Base-by-base conservation (phyloP, 257 asterid species). In the Ophiorrhiza pumila region DNA sequence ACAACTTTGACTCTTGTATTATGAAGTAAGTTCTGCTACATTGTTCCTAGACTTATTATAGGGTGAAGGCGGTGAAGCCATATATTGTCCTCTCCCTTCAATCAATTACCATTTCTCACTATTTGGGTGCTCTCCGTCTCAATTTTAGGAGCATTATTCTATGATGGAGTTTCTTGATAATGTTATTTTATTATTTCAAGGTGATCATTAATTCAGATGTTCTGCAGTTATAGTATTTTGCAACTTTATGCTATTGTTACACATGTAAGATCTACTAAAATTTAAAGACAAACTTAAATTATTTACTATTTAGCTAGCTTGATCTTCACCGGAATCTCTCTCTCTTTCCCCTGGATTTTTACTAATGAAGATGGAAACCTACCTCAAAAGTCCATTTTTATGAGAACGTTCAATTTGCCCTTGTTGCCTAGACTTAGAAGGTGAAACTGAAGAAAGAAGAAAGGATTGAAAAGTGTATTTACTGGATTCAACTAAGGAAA, bases 211-310 rank as follows among this genome's bases (percentile, higher is more conserved):
- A 90, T 95, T 71, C 99, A 95, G 87, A 81, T 92, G 27, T 85
- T 92, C 65, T 89, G 98, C 89, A 95, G 99, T 82, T 95, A 95
- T 81, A 95, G 98, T 83, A 95, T 94, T 0, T 72, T 95, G 68
- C 99, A 98, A 0, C 87, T 95, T 55, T 95, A 95, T 74, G 97
- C 97, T 65, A 82, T 95, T 5, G 99, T 95, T 22, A 90, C 99
- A 17, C 99, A 95, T 97, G 99, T 90, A 73, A 69, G 70, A 69
- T 76, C 55, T 23, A 56, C 77, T 42, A 37, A 23, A 29, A 65
- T 49, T 42, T 31, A n/a, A 2, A 3, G 37, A 53, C 29, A 22
- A 15, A 23, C 18, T 20, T 1, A n/a, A 32, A 27, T 23, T 29
- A 42, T 20, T 60, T 49, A 31, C 62, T 22, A 15, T 27, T 27